Conservation (phyloP, 345 rosid genomes). For the Combretum micranthum region DNA sequence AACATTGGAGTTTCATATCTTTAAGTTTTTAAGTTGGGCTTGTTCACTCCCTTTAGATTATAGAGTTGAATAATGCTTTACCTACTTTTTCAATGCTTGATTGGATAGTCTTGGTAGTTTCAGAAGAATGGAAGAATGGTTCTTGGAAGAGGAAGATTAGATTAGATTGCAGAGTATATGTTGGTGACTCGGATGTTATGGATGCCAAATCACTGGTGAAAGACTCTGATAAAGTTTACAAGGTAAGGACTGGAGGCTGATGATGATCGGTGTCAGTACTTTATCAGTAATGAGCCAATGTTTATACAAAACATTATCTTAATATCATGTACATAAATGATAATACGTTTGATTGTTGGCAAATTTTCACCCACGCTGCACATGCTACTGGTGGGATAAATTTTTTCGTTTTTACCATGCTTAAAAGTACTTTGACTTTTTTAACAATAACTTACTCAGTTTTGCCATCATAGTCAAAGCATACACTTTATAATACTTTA, state of each 20-base stretch:
- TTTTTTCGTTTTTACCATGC: too few relatives aligned
- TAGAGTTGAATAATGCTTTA: background rate
- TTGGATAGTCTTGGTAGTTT: conserved; percentile 3
- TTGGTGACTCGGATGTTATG: conserved; percentile 14
- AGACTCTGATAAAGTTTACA: conserved; percentile 15
- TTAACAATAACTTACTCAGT: too few relatives aligned
- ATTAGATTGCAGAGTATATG: conserved; percentile 1
- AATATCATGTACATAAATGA: background rate
- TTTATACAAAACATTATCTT: background rate
- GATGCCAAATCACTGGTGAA: conserved; percentile 13
- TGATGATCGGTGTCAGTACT: background rate
- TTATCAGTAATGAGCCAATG: background rate
- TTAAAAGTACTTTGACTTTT: too few relatives aligned
- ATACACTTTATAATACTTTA: too few relatives aligned
- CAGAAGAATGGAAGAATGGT: conserved; percentile 34
- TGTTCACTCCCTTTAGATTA: background rate
- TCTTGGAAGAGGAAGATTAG: conserved; percentile 21
- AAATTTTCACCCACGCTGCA: too few relatives aligned
- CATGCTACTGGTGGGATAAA: too few relatives aligned
- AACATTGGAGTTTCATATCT: too few relatives aligned
- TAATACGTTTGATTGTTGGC: background rate
- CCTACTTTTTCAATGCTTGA: background rate
- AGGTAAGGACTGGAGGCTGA: conserved; percentile 29
- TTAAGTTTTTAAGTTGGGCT: background rate
- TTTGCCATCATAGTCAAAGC: too few relatives aligned